These are phyloP conservation scores for Neurospora tetraspora DNA, from an alignment of 495 filamentous ascomycete genomes.

Conservation along the genomic window DNA sequence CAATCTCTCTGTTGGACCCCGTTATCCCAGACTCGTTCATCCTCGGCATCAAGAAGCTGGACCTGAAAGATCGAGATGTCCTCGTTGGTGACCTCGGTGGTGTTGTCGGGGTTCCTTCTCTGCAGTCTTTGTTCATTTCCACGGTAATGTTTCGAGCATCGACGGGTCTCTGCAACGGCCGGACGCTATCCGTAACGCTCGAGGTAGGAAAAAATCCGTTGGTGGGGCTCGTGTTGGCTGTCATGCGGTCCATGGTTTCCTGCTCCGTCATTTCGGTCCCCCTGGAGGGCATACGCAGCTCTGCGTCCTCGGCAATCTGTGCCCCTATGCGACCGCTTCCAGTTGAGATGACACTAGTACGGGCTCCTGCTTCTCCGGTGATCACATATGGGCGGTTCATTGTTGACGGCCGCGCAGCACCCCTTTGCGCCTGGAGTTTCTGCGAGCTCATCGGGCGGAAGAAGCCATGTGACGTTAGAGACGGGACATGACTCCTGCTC, in stretches of 20 bases:
- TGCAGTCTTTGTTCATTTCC: conserved; percentile 46
- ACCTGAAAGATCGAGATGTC: conserved; percentile 65
- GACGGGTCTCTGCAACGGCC: conserved; percentile 47
- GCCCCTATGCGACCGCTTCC: conserved; percentile 25
- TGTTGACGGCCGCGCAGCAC: conserved; percentile 34
- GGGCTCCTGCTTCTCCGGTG: conserved; percentile 26
- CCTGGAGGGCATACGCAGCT: conserved; percentile 50
- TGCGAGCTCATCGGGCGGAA: conserved; percentile 97
- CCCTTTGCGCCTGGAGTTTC: conserved; percentile 82
- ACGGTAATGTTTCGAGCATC: conserved; percentile 45
- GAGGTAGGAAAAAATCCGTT: conserved; percentile 51
- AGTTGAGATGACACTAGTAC: conserved; percentile 41
- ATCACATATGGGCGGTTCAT: conserved; percentile 26
- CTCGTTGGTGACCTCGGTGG: conserved; percentile 28
- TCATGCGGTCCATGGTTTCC: conserved; percentile 50
- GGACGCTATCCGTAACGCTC: conserved; percentile 65
- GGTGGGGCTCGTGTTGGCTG: conserved; percentile 65
- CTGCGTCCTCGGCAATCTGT: conserved; percentile 40
- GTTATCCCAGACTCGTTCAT: conserved; percentile 34
- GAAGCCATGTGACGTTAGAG: conserved; percentile 79
- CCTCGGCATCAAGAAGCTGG: conserved; percentile 51
- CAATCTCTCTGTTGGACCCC: conserved; percentile 41
- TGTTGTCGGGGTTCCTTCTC: conserved; percentile 33
- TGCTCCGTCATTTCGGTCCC: conserved; percentile 72
- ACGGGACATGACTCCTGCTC: conserved; percentile 82